Percentiles rank a stretch among this genome's conserved stretches.
Evolutionary conservation across 768 basidiomycete species (phyloP).

Genomic region (Hygrophorus pudorinus): DNA sequence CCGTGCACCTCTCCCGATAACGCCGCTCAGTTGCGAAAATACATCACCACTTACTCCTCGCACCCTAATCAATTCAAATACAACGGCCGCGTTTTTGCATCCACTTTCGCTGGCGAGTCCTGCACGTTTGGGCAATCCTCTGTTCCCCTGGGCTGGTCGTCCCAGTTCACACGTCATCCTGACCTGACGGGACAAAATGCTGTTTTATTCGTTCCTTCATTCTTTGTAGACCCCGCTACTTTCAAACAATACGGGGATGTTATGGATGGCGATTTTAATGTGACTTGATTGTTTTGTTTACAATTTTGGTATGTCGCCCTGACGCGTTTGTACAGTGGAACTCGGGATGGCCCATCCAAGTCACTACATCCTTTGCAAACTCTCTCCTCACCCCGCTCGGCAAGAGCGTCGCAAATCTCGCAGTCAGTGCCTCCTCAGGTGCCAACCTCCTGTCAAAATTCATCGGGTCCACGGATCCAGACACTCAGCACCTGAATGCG

Average conservation of each 20-base stretch:
- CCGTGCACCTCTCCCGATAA: conserved; percentile 41
- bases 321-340: conserved; percentile 41
- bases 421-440: background rate
- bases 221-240: conserved; percentile 48
- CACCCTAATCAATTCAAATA: conserved; percentile 52
- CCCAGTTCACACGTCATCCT: conserved; percentile 38
- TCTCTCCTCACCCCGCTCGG: conserved; percentile 17
- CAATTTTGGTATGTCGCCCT: conserved; percentile 7
- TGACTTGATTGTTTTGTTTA: conserved; percentile 19
- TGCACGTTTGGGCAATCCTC: conserved; percentile 56
- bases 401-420: background rate
- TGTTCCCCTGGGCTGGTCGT: conserved; percentile 45
- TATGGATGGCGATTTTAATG: conserved; percentile 53
- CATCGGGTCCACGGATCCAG: conserved; percentile 41
- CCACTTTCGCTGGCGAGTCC: conserved; percentile 61
- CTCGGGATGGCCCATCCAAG: conserved; percentile 64
- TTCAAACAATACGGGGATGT: conserved; percentile 36
- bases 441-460: conserved; percentile 24
- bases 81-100: conserved; percentile 41
- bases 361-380: conserved; percentile 34
- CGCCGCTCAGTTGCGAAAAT: conserved; percentile 38
- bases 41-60: conserved; percentile 41
- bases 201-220: conserved; percentile 58
- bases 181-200: conserved; percentile 31
- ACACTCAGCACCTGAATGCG: conserved; percentile 41